Percentiles rank a stretch among this genome's conserved stretches.
Evolutionary conservation across 2,329 filamentous ascomycete species (phyloP).

Genomic region (Monosporascus sp.): DNA sequence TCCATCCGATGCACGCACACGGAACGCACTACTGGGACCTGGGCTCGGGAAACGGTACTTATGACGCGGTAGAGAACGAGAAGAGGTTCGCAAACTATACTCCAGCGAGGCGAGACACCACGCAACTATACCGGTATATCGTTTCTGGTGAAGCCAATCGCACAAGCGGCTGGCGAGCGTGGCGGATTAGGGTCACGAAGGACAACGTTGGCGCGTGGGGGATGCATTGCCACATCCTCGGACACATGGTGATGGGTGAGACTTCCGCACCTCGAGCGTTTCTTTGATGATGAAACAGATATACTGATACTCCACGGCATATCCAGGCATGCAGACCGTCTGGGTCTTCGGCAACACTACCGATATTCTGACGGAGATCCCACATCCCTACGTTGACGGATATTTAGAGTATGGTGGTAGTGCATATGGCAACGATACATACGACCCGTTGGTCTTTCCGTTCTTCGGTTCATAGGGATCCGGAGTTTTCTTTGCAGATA

Average conservation of each 20-base stretch:
- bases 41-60: conserved; percentile 48
- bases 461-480: neutral
- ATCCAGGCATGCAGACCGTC: conserved; percentile 35
- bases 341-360: conserved; percentile 36
- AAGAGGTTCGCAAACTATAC: conserved; percentile 28
- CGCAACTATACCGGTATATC: conserved; percentile 52
- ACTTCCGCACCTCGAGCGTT: neutral
- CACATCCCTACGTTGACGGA: conserved; percentile 30
- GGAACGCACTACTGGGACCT: conserved; percentile 50
- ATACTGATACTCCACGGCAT: too few relatives aligned
- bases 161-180: conserved; percentile 50
- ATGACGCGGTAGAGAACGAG: conserved; percentile 46
- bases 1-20: conserved; percentile 52
- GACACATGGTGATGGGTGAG: conserved; percentile 56
- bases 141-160: conserved; percentile 32
- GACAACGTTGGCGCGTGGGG: conserved; percentile 55
- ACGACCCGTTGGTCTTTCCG: conserved; percentile 25
- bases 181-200: conserved; percentile 44
- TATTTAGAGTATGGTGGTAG: conserved; percentile 41
- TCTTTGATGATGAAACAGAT: too few relatives aligned
- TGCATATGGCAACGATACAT: conserved; percentile 38
- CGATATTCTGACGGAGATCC: conserved; percentile 30
- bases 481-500: neutral
- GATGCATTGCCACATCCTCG: conserved; percentile 56
- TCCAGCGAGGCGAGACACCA: conserved; percentile 41